Evolutionary conservation across 257 asterid species (phyloP), one percentile per base, ranked within the genome.

Genomic region (Ilex asprella): DNA sequence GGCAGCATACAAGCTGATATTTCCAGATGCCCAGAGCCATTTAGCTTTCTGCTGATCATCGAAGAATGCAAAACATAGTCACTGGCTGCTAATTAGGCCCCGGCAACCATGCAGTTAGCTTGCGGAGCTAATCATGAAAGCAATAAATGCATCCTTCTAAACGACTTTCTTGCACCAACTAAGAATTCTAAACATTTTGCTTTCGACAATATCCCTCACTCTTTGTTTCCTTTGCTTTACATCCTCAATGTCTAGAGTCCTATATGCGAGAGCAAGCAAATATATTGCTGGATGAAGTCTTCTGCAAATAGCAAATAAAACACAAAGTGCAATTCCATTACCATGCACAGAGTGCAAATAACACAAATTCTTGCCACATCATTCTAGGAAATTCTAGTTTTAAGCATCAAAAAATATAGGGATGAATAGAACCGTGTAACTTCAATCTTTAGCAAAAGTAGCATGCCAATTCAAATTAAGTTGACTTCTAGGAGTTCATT

Each of bases 251-350:
- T 92, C 98, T 59, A 92, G 82, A 65, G 95, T 84, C 72, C 97
- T 83, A 74, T 92, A 92, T 69, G 96, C 97, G 72, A 92, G 84
- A 68, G 86, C 76, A 73, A 92, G 91, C 84, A 92, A 78, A 79
- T 92, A 88, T 67, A 92, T 72, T 44, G 97, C 97, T 63, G 98
- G 98, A 73, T 86, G 97, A 64, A 92, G 89, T 79, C 85, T 89
- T 91, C 98, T 92, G 95, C 81, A 80, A 41, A 13, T 53, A 57
- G 41, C 74, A 46, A 52, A 66, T 43, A 65, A 31, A 65, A 57
- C 58, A 66, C 12, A 54, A 62, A 70, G 53, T 30, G 67, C 15
- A 70, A 51, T 53, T 51, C 27, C 66, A 58, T 27, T 39, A 35
- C 51, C 60, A 64, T 63, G 62, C 57, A 58, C 44, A 53, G 2